phyloP scores from a whole-genome alignment of 768 basidiomycete genomes.

The Tremella mesenterica region DNA sequence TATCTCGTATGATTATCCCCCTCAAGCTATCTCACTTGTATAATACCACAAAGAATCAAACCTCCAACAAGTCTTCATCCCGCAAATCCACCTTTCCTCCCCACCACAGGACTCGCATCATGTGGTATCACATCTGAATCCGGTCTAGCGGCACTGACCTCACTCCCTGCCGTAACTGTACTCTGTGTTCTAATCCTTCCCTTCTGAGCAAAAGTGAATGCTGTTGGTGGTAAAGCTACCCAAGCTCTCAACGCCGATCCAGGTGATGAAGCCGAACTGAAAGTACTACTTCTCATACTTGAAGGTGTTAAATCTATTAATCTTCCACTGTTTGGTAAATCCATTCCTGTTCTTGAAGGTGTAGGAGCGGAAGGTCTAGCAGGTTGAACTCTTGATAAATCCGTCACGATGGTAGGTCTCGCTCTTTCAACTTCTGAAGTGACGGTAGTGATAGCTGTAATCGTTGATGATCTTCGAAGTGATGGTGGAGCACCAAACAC shows the following conservation, averaged over 20 bases:
- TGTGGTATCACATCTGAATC: neutral
- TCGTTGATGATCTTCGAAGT: neutral
- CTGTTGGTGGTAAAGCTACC: neutral
- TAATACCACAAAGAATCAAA: no score
- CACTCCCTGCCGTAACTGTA: neutral
- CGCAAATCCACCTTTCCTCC: no score
- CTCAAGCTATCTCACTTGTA: no score
- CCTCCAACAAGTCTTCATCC: no score
- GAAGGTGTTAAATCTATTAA: neutral
- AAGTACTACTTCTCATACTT: neutral
- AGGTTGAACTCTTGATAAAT: neutral
- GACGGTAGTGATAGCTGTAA: neutral
- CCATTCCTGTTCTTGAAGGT: neutral
- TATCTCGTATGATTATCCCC: no score
- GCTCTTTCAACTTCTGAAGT: neutral
- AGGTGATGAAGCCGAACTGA: neutral
- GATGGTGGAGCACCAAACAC: slow-evolving; percentile 11
- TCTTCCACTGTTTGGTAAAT: neutral
- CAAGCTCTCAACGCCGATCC: neutral
- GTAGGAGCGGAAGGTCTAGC: neutral
- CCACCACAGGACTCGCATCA: no score
- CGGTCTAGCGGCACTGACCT: slow-evolving; percentile 3
- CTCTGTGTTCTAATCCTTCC: neutral
- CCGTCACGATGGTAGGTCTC: neutral
- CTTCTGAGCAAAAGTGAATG: neutral